Percentiles rank a stretch among this genome's conserved stretches.
Evolutionary conservation across 306 rosid species (phyloP).

Genomic region (Dalbergia cultrata): DNA sequence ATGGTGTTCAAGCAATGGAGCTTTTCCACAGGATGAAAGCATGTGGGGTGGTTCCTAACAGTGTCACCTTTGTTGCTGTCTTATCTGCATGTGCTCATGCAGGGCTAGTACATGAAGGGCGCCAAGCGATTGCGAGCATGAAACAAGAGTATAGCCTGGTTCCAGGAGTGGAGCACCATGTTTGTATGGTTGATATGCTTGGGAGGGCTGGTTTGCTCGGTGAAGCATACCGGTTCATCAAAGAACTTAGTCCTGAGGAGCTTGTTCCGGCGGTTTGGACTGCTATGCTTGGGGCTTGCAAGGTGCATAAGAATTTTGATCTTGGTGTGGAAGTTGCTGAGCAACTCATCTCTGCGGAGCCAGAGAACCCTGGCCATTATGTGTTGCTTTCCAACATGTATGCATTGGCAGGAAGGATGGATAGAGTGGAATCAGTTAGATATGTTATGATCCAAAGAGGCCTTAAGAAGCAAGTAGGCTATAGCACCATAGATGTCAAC

Average conservation of each 20-base stretch:
- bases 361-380: slow-evolving; percentile 91
- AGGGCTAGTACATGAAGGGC: slow-evolving; percentile 81
- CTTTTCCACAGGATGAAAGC: slow-evolving; percentile 67
- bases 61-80: slow-evolving; percentile 77
- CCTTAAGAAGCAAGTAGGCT: slow-evolving; percentile 83
- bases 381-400: slow-evolving; percentile 88
- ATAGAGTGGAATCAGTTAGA: slow-evolving; percentile 75
- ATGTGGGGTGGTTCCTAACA: slow-evolving; percentile 68
- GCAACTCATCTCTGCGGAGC: slow-evolving; percentile 74
- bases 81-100: slow-evolving; percentile 94
- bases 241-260: slow-evolving; percentile 51
- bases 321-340: slow-evolving; percentile 83
- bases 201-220: slow-evolving; percentile 87
- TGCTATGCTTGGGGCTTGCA: slow-evolving; percentile 92
- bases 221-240: slow-evolving; percentile 71
- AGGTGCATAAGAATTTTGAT: slow-evolving; percentile 82
- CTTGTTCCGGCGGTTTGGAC: slow-evolving; percentile 78
- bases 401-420: slow-evolving; percentile 83
- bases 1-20: slow-evolving; percentile 74
- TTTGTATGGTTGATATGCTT: slow-evolving; percentile 89
- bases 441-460: slow-evolving; percentile 72
- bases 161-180: slow-evolving; percentile 88
- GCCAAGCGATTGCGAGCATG: slow-evolving; percentile 68
- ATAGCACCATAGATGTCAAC: slow-evolving; percentile 74
- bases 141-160: slow-evolving; percentile 64